These are phyloP conservation scores for Tetramitus jugosus DNA, from an alignment of 208 protist species.

Conservation along the genomic window DNA sequence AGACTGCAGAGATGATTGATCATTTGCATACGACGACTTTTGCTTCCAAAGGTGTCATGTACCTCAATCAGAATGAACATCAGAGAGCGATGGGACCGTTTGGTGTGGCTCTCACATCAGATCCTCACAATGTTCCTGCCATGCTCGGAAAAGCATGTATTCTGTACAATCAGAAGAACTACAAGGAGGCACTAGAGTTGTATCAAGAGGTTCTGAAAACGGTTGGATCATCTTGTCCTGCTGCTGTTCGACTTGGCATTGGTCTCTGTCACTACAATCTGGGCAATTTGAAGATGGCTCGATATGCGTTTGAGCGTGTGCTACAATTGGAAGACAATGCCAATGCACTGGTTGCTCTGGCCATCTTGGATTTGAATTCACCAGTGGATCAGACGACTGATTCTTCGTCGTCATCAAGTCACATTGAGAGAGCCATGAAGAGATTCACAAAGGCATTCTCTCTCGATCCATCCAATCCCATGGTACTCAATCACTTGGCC, in stretches of 20 bases:
- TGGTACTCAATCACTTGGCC: slow-evolving; percentile 44
- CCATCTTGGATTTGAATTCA: slow-evolving; percentile 40
- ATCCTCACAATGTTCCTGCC: slow-evolving; percentile 11
- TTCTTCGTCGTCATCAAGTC: no score
- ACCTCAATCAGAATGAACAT: not conserved
- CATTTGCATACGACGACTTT: not conserved
- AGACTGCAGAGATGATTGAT: not conserved
- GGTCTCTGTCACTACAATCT: slow-evolving; percentile 29
- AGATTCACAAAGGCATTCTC: slow-evolving; percentile 31
- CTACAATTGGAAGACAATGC: slow-evolving; percentile 40
- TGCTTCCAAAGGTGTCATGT: not conserved
- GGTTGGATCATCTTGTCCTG: not conserved
- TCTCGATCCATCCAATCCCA: slow-evolving; percentile 35
- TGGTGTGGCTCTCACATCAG: not conserved
- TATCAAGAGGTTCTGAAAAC: slow-evolving; percentile 6
- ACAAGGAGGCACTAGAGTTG: not conserved
- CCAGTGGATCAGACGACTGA: no score
- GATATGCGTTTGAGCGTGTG: slow-evolving; percentile 32
- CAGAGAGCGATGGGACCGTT: not conserved
- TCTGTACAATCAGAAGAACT: not conserved
- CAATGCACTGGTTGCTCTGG: slow-evolving; percentile 35
- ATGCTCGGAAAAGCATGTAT: slow-evolving; percentile 17
- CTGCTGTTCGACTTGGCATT: slow-evolving; percentile 20
- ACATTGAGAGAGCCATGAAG: not conserved
- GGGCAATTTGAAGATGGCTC: not conserved